phyloP scores from a whole-genome alignment of 2,329 filamentous ascomycete species.

The Berkeleyomyces rouxiae region DNA sequence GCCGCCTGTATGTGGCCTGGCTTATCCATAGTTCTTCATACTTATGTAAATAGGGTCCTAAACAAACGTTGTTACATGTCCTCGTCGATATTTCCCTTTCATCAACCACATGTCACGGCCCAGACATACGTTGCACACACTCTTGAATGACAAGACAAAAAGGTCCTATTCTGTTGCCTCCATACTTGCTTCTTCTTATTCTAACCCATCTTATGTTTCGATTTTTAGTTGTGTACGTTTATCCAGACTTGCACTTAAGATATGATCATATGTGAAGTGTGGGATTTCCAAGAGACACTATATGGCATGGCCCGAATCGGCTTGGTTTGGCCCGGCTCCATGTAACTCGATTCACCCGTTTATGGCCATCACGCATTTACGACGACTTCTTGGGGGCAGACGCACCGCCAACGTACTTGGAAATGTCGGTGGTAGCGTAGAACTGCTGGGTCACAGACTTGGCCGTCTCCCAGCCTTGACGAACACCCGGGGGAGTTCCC shows the following conservation, averaged over 20 bases:
- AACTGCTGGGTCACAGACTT: slow-evolving; percentile 60
- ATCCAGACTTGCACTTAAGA: not conserved
- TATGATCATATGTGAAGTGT: not conserved
- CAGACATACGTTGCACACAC: not conserved
- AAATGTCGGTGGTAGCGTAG: slow-evolving; percentile 46
- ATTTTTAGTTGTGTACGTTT: not conserved
- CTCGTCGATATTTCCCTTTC: no score
- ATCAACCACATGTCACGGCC: not conserved
- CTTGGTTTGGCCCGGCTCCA: not conserved
- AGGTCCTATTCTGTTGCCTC: not conserved
- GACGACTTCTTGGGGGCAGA: slow-evolving; percentile 38
- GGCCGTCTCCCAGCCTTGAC: slow-evolving; percentile 63
- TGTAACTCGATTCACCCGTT: not conserved
- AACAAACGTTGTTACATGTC: no score
- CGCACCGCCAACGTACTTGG: slow-evolving; percentile 7
- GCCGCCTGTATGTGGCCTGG: no score
- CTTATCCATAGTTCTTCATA: no score
- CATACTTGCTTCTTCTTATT: not conserved
- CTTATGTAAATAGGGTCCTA: no score
- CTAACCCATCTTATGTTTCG: not conserved
- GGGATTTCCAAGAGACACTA: not conserved
- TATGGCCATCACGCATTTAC: slow-evolving; percentile 7
- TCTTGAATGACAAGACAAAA: not conserved
- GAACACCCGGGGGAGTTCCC: slow-evolving; percentile 63
- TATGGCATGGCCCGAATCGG: not conserved